These are phyloP conservation scores for Cordyceps militaris DNA, from an alignment of 2,329 filamentous ascomycete species.

Conservation along the genomic window DNA sequence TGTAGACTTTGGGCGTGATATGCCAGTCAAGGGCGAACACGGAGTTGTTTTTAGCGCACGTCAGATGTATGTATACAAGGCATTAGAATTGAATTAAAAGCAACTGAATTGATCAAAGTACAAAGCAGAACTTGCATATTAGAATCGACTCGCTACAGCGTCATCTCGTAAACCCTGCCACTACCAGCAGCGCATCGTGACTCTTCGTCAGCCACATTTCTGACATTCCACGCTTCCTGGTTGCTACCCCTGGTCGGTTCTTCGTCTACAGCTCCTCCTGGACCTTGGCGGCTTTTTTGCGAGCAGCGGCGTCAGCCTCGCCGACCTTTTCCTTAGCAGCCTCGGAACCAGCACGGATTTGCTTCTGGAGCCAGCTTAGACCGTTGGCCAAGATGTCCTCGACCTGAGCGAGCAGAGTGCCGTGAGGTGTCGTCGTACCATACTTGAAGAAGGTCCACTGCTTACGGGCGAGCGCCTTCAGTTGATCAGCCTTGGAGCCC, in stretches of 20 bases:
- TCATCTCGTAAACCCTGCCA: constrained; percentile 1
- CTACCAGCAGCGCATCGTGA: background rate
- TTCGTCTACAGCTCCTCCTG: constrained; percentile 44
- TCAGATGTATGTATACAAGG: constrained; percentile 9
- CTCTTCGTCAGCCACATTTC: background rate
- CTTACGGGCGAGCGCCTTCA: constrained; percentile 63
- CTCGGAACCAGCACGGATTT: constrained; percentile 42
- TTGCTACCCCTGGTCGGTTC: no score
- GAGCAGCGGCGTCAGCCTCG: constrained; percentile 25
- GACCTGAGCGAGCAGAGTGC: constrained; percentile 60
- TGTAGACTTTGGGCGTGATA: constrained; percentile 76
- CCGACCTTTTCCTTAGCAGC: constrained; percentile 41
- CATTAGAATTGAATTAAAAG: background rate
- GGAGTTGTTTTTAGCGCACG: no score
- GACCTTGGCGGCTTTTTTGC: constrained; percentile 26
- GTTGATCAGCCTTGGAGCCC: constrained; percentile 59
- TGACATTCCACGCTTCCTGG: background rate
- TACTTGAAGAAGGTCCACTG: constrained; percentile 72
- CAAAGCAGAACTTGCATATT: background rate
- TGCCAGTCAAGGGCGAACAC: no score
- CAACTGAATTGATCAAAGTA: constrained; percentile 1
- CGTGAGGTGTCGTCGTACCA: constrained; percentile 59
- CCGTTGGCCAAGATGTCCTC: constrained; percentile 39
- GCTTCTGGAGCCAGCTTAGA: constrained; percentile 45
- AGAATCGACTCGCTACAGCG: constrained; percentile 6